A percentile compares a stretch with the other conserved stretches of the same genome.
Conservation (phyloP, 352 stramenopile genomes). For the Phytophthora pistaciae region DNA sequence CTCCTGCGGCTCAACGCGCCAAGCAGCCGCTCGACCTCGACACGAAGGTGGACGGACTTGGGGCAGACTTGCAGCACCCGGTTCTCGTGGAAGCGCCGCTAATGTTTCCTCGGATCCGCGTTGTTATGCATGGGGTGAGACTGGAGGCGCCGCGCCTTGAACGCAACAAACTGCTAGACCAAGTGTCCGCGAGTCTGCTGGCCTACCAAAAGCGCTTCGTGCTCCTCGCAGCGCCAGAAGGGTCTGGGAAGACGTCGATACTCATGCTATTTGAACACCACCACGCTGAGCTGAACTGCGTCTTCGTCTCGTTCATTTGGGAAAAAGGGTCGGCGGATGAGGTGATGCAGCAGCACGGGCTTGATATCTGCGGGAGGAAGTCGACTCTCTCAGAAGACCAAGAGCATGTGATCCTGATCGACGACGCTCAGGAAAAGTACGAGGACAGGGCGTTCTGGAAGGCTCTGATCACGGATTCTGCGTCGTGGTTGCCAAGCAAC, state of each 20-base stretch:
- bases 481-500: background rate
- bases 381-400: background rate
- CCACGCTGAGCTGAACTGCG: background rate
- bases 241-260: background rate
- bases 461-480: background rate
- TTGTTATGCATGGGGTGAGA: background rate
- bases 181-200: background rate
- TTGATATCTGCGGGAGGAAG: background rate
- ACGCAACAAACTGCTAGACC: background rate
- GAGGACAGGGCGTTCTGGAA: background rate
- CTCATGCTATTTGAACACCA: background rate
- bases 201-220: background rate
- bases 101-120: background rate
- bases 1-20: background rate
- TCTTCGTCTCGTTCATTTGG: background rate
- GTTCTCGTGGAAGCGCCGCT: background rate
- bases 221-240: background rate
- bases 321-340: background rate
- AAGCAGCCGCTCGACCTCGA: background rate
- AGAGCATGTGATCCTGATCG: background rate
- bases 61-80: background rate
- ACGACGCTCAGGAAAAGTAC: background rate
- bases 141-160: background rate
- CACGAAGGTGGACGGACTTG: background rate
- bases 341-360: background rate